Evolutionary conservation across 352 stramenopile genomes (phyloP).

Genomic region (Phytophthora tubulina): DNA sequence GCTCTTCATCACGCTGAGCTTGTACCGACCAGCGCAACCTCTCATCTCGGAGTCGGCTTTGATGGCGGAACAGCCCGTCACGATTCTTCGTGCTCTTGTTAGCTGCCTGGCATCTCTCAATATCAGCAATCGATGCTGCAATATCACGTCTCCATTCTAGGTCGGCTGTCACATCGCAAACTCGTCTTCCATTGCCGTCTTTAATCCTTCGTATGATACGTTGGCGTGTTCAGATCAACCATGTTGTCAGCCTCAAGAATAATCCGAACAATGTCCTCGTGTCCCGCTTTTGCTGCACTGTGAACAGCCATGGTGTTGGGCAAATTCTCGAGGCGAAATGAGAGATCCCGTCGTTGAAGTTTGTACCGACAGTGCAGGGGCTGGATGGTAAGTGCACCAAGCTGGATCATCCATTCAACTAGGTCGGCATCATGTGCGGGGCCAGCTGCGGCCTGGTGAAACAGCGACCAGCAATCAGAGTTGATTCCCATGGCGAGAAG

Average conservation of each 20-base stretch:
- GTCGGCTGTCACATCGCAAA: conserved; percentile 32
- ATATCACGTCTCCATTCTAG: conserved; percentile 16
- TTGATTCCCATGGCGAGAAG: conserved; percentile 11
- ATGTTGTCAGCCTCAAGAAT: conserved; percentile 41
- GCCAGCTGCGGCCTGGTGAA: conserved; percentile 46
- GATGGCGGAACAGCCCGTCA: conserved; percentile 20
- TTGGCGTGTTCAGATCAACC: conserved; percentile 41
- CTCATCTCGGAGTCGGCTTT: conserved; percentile 18
- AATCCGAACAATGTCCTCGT: conserved; percentile 34
- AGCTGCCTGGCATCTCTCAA: conserved; percentile 18
- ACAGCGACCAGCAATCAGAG: conserved; percentile 13
- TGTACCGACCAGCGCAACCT: conserved; percentile 12
- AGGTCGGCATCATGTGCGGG: conserved; percentile 33
- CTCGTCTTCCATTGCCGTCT: conserved; percentile 3
- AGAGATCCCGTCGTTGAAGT: conserved; percentile 1
- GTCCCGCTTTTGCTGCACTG: conserved; percentile 29
- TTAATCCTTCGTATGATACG: conserved; percentile 42
- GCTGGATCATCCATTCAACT: conserved; percentile 52
- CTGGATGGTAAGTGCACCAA: conserved; percentile 33
- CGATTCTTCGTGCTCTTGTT: conserved; percentile 14
- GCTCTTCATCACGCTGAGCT: conserved; percentile 24
- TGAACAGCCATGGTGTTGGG: conserved; percentile 38
- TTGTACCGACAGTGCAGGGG: conserved; percentile 20
- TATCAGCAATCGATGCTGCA: conserved; percentile 19
- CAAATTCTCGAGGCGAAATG: neutral